Percentiles rank a stretch among this genome's conserved stretches.
Conservation (phyloP, 2,329 filamentous ascomycete species). For the Talaromyces rugulosus region DNA sequence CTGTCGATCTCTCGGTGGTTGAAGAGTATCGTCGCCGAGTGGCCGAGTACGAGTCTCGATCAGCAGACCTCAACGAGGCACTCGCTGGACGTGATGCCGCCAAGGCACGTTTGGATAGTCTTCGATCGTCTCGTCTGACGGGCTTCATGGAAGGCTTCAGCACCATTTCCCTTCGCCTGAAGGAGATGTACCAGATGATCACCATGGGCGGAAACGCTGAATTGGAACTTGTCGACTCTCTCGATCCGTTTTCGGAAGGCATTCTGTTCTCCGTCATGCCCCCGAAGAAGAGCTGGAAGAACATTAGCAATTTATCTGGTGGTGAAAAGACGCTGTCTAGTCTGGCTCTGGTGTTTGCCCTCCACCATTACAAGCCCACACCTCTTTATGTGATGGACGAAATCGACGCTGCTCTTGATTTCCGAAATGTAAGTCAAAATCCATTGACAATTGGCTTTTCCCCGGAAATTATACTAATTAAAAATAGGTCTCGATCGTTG, state of each 20-base stretch:
- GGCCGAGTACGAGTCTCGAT: slow-evolving; percentile 74
- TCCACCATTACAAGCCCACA: slow-evolving; percentile 97
- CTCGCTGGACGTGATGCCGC: slow-evolving; percentile 75
- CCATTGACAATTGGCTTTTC: too few relatives aligned
- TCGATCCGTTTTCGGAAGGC: slow-evolving; percentile 95
- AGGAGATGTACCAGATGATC: slow-evolving; percentile 99
- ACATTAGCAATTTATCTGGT: slow-evolving; percentile 91
- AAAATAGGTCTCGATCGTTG: slow-evolving; percentile 84
- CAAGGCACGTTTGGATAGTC: slow-evolving; percentile 88
- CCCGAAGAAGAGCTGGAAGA: slow-evolving; percentile 99
- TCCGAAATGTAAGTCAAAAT: slow-evolving; percentile 73
- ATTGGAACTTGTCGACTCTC: slow-evolving; percentile 89
- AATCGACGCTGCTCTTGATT: slow-evolving; percentile 96
- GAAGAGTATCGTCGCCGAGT: slow-evolving; percentile 83
- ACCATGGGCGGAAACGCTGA: slow-evolving; percentile 99
- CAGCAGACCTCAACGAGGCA: slow-evolving; percentile 76
- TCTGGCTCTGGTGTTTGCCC: slow-evolving; percentile 90
- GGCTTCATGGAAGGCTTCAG: slow-evolving; percentile 99
- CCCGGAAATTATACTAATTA: slow-evolving; percentile 7
- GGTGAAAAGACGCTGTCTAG: slow-evolving; percentile 96
- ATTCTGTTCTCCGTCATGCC: slow-evolving; percentile 99
- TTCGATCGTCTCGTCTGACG: slow-evolving; percentile 82
- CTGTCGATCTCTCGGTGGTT: slow-evolving; percentile 83
- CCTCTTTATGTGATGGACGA: slow-evolving; percentile 99
- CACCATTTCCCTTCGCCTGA: slow-evolving; percentile 86